A percentile compares a stretch with the other conserved stretches of the same genome.
Evolutionary conservation across 257 asterid species (phyloP).

Genomic region (Ocimum tenuiflorum): DNA sequence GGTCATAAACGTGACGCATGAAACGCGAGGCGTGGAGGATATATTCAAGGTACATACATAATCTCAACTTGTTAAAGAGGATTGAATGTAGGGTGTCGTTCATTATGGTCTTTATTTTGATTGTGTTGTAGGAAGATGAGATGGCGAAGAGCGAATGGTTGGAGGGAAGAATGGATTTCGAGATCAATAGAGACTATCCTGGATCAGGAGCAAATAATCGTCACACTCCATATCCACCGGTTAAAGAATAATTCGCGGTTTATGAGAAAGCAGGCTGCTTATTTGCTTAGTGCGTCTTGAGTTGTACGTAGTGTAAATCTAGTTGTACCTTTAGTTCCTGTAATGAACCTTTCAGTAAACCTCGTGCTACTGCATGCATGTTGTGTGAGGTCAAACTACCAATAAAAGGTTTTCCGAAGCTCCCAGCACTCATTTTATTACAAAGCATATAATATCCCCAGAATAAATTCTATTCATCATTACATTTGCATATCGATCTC

Average conservation of each 20-base stretch:
- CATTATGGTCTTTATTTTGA: too few relatives aligned
- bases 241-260: conserved; percentile 14
- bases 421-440: too few relatives aligned
- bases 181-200: conserved; percentile 32
- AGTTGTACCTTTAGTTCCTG: too few relatives aligned
- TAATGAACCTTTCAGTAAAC: background rate
- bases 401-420: background rate
- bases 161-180: conserved; percentile 27
- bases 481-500: background rate
- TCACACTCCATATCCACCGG: conserved; percentile 35
- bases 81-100: background rate
- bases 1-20: conserved; percentile 15
- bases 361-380: background rate
- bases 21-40: conserved; percentile 9
- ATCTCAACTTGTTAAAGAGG: background rate
- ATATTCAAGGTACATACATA: conserved; percentile 16
- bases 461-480: too few relatives aligned
- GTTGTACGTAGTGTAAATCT: too few relatives aligned
- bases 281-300: background rate
- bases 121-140: background rate
- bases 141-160: background rate
- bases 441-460: too few relatives aligned
- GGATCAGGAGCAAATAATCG: conserved; percentile 40
- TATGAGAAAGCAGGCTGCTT: too few relatives aligned
- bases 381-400: background rate